These are phyloP conservation scores for Trichoderma breve DNA, from an alignment of 2,329 filamentous ascomycete species.

Conservation along the genomic window DNA sequence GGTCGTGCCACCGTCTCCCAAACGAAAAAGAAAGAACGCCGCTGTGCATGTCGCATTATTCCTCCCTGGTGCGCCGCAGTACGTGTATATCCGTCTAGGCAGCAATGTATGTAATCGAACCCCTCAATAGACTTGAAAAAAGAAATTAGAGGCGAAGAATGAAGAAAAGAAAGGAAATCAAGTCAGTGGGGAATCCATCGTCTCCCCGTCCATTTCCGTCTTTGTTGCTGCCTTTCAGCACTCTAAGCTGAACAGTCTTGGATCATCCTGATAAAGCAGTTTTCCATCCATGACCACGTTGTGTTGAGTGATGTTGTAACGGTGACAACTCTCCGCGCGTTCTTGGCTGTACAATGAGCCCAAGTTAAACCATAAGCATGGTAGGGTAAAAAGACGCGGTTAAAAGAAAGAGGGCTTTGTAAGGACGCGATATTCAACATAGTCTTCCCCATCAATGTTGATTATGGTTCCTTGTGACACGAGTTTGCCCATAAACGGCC, in stretches of 20 bases:
- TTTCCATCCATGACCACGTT: background rate
- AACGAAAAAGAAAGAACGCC: background rate
- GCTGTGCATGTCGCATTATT: background rate
- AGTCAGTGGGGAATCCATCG: background rate
- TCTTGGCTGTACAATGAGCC: background rate
- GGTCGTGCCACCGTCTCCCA: background rate
- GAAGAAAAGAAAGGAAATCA: background rate
- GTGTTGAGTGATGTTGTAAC: background rate
- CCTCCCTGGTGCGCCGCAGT: background rate
- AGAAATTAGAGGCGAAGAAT: background rate
- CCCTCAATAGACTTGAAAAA: background rate
- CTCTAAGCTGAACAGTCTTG: background rate
- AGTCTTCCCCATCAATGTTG: slow-evolving; percentile 65
- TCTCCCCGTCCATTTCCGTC: background rate
- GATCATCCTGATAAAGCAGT: background rate
- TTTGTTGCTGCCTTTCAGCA: background rate
- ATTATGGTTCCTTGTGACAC: slow-evolving; percentile 61
- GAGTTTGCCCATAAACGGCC: slow-evolving; percentile 62
- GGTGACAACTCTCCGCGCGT: background rate
- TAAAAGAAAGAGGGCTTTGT: slow-evolving; percentile 63
- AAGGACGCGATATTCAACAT: slow-evolving; percentile 64
- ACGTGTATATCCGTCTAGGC: background rate
- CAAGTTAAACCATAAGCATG: background rate
- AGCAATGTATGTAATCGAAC: background rate
- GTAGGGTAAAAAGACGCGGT: background rate